These are phyloP conservation scores for Mortierella sp. DNA, from an alignment of 371 early-diverging fungal genomes.

Conservation along the genomic window DNA sequence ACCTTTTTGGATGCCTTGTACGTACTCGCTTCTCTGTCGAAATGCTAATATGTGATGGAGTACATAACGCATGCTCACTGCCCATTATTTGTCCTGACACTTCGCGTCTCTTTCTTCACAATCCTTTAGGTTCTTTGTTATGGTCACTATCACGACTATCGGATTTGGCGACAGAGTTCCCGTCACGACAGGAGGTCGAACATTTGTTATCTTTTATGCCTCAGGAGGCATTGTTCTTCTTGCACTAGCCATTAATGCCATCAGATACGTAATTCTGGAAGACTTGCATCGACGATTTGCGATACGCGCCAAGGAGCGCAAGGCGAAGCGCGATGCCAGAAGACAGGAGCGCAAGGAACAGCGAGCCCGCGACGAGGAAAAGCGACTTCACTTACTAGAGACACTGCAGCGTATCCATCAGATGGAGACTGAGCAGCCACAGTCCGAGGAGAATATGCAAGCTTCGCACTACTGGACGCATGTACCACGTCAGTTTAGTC, in stretches of 20 bases:
- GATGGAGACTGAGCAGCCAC: constrained; percentile 2
- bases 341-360: constrained; percentile 12
- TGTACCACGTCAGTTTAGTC: constrained; percentile 4
- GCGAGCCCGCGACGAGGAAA: constrained; percentile 9
- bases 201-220: constrained; percentile 37
- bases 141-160: constrained; percentile 49
- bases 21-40: too few relatives aligned
- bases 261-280: constrained; percentile 48
- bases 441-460: not conserved
- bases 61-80: not conserved
- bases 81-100: not conserved
- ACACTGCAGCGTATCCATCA: constrained; percentile 9
- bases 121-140: constrained; percentile 35
- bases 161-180: constrained; percentile 37
- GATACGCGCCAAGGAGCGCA: constrained; percentile 24
- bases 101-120: not conserved
- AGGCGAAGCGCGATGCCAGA: constrained; percentile 21
- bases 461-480: constrained; percentile 10
- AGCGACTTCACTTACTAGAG: not conserved
- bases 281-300: constrained; percentile 33
- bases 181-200: constrained; percentile 24
- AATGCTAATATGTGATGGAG: too few relatives aligned
- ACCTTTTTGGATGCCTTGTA: constrained; percentile 31
- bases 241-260: constrained; percentile 30
- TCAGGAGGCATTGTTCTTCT: constrained; percentile 49